Evolutionary conservation across 768 basidiomycete species (phyloP).

Genomic region (Amanita inopinata): DNA sequence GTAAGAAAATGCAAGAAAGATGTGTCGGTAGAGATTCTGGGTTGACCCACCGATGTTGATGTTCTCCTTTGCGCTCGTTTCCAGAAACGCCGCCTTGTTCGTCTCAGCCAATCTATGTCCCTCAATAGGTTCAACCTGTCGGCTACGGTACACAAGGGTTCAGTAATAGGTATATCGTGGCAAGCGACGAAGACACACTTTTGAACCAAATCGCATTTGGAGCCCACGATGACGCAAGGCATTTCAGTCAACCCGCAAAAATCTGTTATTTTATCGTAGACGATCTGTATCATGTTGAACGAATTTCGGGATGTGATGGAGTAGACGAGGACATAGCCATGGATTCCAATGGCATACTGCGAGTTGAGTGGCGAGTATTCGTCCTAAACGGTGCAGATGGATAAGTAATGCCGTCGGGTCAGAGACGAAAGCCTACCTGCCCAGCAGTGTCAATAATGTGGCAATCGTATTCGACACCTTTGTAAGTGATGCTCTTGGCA

Average conservation of each 20-base stretch:
- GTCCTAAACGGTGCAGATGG: constrained; percentile 44
- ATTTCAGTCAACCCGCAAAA: constrained; percentile 82
- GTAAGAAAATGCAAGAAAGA: constrained; percentile 4
- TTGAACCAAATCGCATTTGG: constrained; percentile 75
- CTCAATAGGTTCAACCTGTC: constrained; percentile 69
- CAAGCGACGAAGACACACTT: constrained; percentile 63
- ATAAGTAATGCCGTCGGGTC: neutral
- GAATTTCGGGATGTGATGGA: constrained; percentile 82
- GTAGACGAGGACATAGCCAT: constrained; percentile 96
- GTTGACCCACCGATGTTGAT: constrained; percentile 72
- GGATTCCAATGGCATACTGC: constrained; percentile 93
- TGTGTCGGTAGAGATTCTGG: neutral
- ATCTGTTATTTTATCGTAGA: constrained; percentile 94
- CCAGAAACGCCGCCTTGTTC: constrained; percentile 72
- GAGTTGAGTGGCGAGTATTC: constrained; percentile 92
- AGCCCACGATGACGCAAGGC: constrained; percentile 90
- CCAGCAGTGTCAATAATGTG: constrained; percentile 98
- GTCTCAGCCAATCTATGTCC: constrained; percentile 65
- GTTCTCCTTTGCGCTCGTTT: constrained; percentile 83
- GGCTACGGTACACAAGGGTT: constrained; percentile 23
- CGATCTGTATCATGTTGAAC: constrained; percentile 91
- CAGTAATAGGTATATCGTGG: constrained; percentile 11
- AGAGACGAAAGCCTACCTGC: constrained; percentile 47
- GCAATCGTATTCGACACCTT: constrained; percentile 88
- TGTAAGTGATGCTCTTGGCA: constrained; percentile 77